These are phyloP conservation scores for Eucalyptus curtisii DNA, from an alignment of 345 rosid species.

Conservation along the genomic window DNA sequence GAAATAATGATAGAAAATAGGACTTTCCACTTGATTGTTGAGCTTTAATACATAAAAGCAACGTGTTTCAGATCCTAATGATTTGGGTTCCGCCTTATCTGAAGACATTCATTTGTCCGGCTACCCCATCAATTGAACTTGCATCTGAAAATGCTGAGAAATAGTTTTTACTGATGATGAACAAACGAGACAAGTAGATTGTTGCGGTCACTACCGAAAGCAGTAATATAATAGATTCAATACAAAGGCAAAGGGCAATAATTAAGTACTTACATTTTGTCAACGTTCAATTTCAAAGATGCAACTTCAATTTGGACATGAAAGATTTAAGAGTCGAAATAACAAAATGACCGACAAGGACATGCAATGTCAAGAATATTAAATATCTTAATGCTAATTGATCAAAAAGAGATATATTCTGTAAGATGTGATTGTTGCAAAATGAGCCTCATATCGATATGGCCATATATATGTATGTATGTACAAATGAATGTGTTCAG, in stretches of 20 bases:
- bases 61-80: not conserved
- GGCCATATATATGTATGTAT: not conserved
- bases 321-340: not conserved
- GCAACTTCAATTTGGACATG: not conserved
- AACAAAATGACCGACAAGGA: not conserved
- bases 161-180: not conserved
- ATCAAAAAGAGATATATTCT: not conserved
- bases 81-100: too few species aligned
- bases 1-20: not conserved
- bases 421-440: not conserved
- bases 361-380: not conserved
- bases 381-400: not conserved
- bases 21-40: not conserved
- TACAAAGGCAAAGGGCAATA: not conserved
- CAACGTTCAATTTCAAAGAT: not conserved
- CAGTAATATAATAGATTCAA: too few species aligned
- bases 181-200: not conserved
- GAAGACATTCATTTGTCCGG: too few species aligned
- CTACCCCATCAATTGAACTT: not conserved
- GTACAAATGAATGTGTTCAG: accelerated
- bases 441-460: not conserved
- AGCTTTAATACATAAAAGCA: too few species aligned
- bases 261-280: not conserved
- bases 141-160: too few species aligned
- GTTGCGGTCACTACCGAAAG: accelerated